Conservation (phyloP, 495 filamentous ascomycete genomes). For the Chlorociboria aeruginascens region DNA sequence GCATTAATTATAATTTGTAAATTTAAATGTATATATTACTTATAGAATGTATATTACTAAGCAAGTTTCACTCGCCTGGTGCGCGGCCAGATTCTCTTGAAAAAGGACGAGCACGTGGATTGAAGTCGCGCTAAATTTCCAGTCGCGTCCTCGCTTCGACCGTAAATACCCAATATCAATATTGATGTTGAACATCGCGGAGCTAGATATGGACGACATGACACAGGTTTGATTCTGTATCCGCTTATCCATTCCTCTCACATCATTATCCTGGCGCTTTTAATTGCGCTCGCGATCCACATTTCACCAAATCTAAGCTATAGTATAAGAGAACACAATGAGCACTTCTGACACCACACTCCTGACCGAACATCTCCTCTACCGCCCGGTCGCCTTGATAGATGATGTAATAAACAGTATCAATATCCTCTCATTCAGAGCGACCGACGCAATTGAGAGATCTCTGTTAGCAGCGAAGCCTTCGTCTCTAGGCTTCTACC, state of each 20-base stretch:
- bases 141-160: background rate
- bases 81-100: too few relatives aligned
- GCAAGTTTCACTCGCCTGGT: too few relatives aligned
- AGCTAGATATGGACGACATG: too few relatives aligned
- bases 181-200: background rate
- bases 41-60: too few relatives aligned
- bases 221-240: too few relatives aligned
- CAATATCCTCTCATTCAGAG: conserved; percentile 78
- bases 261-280: background rate
- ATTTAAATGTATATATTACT: too few relatives aligned
- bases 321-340: conserved; percentile 1
- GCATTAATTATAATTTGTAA: too few relatives aligned
- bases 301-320: background rate
- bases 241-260: background rate
- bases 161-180: conserved; percentile 3
- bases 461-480: conserved; percentile 64
- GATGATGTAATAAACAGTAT: conserved; percentile 96
- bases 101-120: too few relatives aligned
- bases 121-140: too few relatives aligned
- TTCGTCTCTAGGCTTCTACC: conserved; percentile 60
- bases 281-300: too few relatives aligned
- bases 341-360: conserved; percentile 48
- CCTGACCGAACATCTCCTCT: conserved; percentile 91
- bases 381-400: conserved; percentile 81
- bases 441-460: conserved; percentile 70